Conservation (phyloP, 2,329 filamentous ascomycete genomes). For the Keithomyces neogunnii region DNA sequence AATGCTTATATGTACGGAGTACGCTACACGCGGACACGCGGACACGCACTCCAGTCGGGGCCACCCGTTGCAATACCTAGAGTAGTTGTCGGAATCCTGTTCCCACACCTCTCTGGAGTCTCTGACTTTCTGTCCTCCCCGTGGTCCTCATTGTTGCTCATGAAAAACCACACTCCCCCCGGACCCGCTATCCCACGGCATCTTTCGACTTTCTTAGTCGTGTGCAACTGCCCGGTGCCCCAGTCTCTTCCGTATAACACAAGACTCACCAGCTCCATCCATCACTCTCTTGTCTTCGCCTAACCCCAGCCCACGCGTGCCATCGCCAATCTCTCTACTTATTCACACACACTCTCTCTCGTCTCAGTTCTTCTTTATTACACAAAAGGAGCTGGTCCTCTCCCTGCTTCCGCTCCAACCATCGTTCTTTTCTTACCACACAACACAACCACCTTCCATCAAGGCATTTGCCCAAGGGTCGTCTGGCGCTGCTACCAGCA, state of each 20-base stretch:
- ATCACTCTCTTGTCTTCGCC: conserved; percentile 6
- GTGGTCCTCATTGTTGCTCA: neutral
- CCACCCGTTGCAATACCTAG: conserved; percentile 1
- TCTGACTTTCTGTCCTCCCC: neutral
- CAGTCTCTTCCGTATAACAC: conserved; percentile 3
- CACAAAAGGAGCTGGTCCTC: conserved; percentile 4
- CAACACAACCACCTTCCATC: neutral
- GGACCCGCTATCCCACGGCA: conserved; percentile 6
- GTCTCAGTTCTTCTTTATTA: conserved; percentile 1
- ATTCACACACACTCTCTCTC: neutral
- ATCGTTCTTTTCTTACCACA: neutral
- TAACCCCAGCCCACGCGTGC: conserved; percentile 2
- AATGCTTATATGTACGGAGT: too few relatives aligned
- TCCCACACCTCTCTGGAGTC: conserved; percentile 8
- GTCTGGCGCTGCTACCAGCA: neutral
- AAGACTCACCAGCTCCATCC: conserved; percentile 5
- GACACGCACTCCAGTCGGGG: neutral
- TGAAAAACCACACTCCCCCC: conserved; percentile 6
- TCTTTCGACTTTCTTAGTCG: conserved; percentile 4
- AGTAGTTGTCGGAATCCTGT: conserved; percentile 6
- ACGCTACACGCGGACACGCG: neutral
- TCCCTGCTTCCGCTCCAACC: neutral
- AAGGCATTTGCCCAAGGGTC: neutral
- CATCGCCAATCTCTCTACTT: neutral
- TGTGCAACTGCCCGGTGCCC: conserved; percentile 3